These are phyloP conservation scores for Cornus kousa DNA, from an alignment of 148 eudicot species.

Conservation along the genomic window DNA sequence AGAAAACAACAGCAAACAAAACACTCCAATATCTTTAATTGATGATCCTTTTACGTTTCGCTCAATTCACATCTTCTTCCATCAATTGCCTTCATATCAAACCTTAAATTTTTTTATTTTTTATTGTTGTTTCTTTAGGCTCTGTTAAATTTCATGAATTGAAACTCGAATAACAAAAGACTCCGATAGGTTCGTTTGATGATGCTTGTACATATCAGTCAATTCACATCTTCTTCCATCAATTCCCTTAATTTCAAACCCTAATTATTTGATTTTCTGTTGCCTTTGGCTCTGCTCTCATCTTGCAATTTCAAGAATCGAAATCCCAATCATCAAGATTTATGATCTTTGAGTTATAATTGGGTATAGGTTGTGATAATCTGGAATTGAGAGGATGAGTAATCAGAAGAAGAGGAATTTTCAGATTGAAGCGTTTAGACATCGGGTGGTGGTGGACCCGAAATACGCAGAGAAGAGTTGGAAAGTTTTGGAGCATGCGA, in stretches of 20 bases:
- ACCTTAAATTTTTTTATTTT: too few species aligned
- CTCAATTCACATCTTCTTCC: too few species aligned
- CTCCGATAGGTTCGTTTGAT: background rate
- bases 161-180: too few species aligned
- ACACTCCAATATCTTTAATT: too few species aligned
- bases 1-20: too few species aligned
- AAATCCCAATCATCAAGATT: background rate
- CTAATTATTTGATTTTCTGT: background rate
- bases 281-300: background rate
- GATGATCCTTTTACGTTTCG: too few species aligned
- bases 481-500: slow-evolving; percentile 68
- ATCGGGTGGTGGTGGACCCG: slow-evolving; percentile 69
- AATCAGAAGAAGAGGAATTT: slow-evolving; percentile 62
- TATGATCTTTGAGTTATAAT: background rate
- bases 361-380: background rate
- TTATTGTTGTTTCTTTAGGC: too few species aligned
- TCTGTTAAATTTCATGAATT: too few species aligned
- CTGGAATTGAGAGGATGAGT: slow-evolving; percentile 32
- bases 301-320: background rate
- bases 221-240: background rate
- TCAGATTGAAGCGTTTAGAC: slow-evolving; percentile 70
- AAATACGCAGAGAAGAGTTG: slow-evolving; percentile 73
- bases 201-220: background rate
- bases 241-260: background rate
- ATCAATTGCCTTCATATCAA: too few species aligned